Conservation (phyloP, 2,329 filamentous ascomycete genomes). For the Sporothrix brunneoviolacea region DNA sequence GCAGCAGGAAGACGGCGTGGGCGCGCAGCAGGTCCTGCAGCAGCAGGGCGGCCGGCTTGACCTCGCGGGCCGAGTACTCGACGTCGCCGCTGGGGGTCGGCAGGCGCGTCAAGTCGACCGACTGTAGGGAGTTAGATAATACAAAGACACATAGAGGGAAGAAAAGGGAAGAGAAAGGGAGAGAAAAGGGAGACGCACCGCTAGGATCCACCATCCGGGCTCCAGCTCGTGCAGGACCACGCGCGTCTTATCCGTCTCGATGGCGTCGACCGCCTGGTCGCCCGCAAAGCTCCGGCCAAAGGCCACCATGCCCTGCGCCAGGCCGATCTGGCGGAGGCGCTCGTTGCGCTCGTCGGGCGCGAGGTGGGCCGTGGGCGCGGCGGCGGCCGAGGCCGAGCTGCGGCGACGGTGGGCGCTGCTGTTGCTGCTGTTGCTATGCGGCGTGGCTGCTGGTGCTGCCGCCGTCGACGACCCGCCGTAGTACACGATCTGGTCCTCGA, state of each 20-base stretch:
- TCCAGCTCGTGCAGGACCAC: conserved; percentile 85
- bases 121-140: too few species aligned
- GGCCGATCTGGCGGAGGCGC: conserved; percentile 82
- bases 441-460: not conserved
- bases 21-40: conserved; percentile 76
- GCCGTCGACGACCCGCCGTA: conserved; percentile 29
- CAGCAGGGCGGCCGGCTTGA: conserved; percentile 74
- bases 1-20: conserved; percentile 77
- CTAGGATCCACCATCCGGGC: conserved; percentile 89
- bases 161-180: not conserved
- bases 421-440: not conserved
- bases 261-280: conserved; percentile 67
- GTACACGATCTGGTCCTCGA: conserved; percentile 84
- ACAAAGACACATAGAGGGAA: too few species aligned
- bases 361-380: conserved; percentile 35
- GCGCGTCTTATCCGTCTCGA: conserved; percentile 85
- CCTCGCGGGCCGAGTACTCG: conserved; percentile 85
- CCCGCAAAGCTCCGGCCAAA: conserved; percentile 85
- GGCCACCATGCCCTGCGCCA: conserved; percentile 93
- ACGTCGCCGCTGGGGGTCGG: conserved; percentile 37
- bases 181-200: conserved; percentile 48
- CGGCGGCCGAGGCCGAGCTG: conserved; percentile 31
- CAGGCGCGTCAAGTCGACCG: conserved; percentile 21
- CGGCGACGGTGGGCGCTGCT: conserved; percentile 30
- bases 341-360: conserved; percentile 70